These are phyloP conservation scores for Populus deltoides DNA, from an alignment of 345 rosid species.

Conservation along the genomic window DNA sequence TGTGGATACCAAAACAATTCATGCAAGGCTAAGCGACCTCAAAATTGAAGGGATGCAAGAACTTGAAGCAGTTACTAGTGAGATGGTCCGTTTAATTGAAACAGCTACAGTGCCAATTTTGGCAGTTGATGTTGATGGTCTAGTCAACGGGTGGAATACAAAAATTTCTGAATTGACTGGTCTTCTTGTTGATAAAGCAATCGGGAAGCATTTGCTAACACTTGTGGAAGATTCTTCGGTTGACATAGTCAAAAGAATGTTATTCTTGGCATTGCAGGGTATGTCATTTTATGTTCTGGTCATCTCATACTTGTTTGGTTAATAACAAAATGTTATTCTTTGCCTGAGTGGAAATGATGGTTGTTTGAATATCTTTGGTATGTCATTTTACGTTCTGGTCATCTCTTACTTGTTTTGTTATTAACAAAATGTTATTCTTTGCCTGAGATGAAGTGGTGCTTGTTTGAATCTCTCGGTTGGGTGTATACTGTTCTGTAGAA, in stretches of 20 bases:
- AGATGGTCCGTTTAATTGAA: constrained; percentile 93
- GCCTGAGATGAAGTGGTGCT: not conserved
- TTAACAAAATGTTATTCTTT: too few relatives aligned
- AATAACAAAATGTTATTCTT: too few relatives aligned
- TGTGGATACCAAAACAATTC: constrained; percentile 43
- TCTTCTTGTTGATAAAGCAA: constrained; percentile 76
- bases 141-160: constrained; percentile 89
- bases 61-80: constrained; percentile 90
- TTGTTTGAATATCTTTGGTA: constrained; percentile 37
- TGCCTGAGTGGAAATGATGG: not conserved
- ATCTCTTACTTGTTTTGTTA: too few relatives aligned
- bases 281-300: constrained; percentile 13
- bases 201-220: constrained; percentile 76
- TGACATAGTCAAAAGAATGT: constrained; percentile 58
- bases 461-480: too few relatives aligned
- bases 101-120: constrained; percentile 88
- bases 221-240: constrained; percentile 82
- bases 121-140: constrained; percentile 86
- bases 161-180: constrained; percentile 86
- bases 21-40: constrained; percentile 67
- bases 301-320: too few relatives aligned
- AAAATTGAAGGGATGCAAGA: constrained; percentile 79
- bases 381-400: constrained; percentile 1
- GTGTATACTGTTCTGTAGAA: too few relatives aligned
- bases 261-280: constrained; percentile 80